Percentiles rank a stretch among this genome's conserved stretches.
phyloP scores from a whole-genome alignment of 352 stramenopile species.

The Phytophthora multivora region DNA sequence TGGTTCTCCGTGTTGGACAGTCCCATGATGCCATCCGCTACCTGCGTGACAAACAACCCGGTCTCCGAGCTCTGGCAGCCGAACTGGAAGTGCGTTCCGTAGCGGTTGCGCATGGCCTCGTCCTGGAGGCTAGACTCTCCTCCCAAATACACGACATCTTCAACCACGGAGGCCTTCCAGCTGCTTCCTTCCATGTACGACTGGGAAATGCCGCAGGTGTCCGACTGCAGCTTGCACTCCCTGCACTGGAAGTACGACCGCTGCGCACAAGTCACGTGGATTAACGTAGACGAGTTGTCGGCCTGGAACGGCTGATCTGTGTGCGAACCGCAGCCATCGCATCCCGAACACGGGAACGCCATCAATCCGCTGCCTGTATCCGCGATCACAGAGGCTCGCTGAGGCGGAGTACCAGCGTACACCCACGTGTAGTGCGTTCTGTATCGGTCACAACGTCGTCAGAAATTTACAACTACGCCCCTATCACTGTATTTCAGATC shows the following conservation, averaged over 20 bases:
- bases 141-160: slow-evolving; percentile 83
- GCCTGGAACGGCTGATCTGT: slow-evolving; percentile 73
- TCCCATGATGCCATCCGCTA: slow-evolving; percentile 87
- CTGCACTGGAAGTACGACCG: slow-evolving; percentile 64
- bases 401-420: slow-evolving; percentile 78
- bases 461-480: background rate
- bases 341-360: slow-evolving; percentile 83
- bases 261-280: slow-evolving; percentile 65
- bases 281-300: slow-evolving; percentile 68
- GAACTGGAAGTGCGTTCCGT: slow-evolving; percentile 81
- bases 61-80: slow-evolving; percentile 81
- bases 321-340: slow-evolving; percentile 70
- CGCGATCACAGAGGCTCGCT: slow-evolving; percentile 82
- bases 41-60: slow-evolving; percentile 81
- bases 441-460: slow-evolving; percentile 2
- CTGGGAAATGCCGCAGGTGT: slow-evolving; percentile 75
- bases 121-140: slow-evolving; percentile 58
- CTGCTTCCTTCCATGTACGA: slow-evolving; percentile 88
- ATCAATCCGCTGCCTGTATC: slow-evolving; percentile 83
- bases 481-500: background rate
- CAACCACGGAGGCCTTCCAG: slow-evolving; percentile 80
- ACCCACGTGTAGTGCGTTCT: slow-evolving; percentile 89
- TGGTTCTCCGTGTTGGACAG: slow-evolving; percentile 76
- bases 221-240: slow-evolving; percentile 39
- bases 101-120: slow-evolving; percentile 55